These are phyloP conservation scores for Scleroderma citrinum DNA, from an alignment of 768 basidiomycete genomes.

Conservation along the genomic window DNA sequence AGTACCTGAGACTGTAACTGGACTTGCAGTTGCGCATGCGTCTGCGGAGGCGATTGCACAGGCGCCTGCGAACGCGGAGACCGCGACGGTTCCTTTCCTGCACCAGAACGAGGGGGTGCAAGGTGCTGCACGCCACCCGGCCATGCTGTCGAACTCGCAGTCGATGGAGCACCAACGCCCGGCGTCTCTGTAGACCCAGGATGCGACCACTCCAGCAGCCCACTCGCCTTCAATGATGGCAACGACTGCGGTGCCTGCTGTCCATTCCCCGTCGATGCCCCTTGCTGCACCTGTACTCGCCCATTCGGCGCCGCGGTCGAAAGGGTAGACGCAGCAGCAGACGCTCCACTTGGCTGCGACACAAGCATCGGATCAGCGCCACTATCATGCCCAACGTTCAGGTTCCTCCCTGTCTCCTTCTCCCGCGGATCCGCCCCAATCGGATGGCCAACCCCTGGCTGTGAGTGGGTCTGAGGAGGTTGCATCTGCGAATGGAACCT, in stretches of 20 bases:
- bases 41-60: background rate
- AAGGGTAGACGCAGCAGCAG: conserved; percentile 14
- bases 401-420: conserved; percentile 14
- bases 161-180: conserved; percentile 2
- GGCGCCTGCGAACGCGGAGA: conserved; percentile 8
- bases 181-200: conserved; percentile 36
- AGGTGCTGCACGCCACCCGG: conserved; percentile 15
- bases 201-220: conserved; percentile 52
- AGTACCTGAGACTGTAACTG: conserved; percentile 8
- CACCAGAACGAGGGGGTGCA: conserved; percentile 12
- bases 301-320: conserved; percentile 9
- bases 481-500: conserved; percentile 22
- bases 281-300: background rate
- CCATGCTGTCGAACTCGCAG: conserved; percentile 2
- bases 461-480: conserved; percentile 9
- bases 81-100: conserved; percentile 14
- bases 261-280: conserved; percentile 13
- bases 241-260: conserved; percentile 38
- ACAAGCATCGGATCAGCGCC: no score
- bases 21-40: background rate
- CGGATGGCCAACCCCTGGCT: conserved; percentile 1
- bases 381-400: conserved; percentile 18
- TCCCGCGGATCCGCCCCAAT: conserved; percentile 20
- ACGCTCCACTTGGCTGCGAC: conserved; percentile 12
- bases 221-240: conserved; percentile 71